Percentiles rank a stretch among this genome's conserved stretches.
These are phyloP conservation scores for Xylaria multiplex DNA, from an alignment of 2,329 filamentous ascomycete species.

Conservation along the genomic window DNA sequence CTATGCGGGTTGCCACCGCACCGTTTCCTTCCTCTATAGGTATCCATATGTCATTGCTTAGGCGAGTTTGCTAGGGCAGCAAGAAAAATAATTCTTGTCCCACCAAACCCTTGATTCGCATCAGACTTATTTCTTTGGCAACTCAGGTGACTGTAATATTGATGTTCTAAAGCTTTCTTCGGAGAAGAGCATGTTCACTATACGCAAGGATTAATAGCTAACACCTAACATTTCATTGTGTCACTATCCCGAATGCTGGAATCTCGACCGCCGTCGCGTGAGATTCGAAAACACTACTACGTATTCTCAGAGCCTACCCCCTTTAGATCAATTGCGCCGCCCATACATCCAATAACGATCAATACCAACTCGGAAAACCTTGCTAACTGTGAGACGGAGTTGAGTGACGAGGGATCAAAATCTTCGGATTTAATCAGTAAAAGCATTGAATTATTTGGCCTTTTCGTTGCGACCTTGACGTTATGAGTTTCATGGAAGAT, in stretches of 20 bases:
- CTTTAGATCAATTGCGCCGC: neutral
- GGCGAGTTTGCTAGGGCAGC: neutral
- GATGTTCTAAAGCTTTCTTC: neutral
- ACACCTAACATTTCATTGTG: neutral
- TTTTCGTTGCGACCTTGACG: slow-evolving; percentile 8
- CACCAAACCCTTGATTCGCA: neutral
- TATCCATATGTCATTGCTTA: neutral
- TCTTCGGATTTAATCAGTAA: slow-evolving; percentile 6
- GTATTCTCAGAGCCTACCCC: neutral
- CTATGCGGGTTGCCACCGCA: neutral
- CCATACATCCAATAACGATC: neutral
- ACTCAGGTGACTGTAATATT: neutral
- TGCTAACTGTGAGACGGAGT: neutral
- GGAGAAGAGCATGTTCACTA: neutral
- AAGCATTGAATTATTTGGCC: neutral
- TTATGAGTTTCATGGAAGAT: slow-evolving; percentile 10
- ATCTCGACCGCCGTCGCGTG: neutral
- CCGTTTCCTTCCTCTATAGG: neutral
- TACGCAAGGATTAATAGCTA: neutral
- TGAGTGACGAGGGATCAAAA: neutral
- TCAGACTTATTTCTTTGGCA: neutral
- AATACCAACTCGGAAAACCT: neutral
- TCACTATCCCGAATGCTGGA: neutral
- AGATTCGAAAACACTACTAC: neutral
- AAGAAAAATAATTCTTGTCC: neutral